Percentiles rank a stretch among this genome's conserved stretches.
phyloP scores from a whole-genome alignment of 2,329 filamentous ascomycete species.

The Aspergillus sp. region DNA sequence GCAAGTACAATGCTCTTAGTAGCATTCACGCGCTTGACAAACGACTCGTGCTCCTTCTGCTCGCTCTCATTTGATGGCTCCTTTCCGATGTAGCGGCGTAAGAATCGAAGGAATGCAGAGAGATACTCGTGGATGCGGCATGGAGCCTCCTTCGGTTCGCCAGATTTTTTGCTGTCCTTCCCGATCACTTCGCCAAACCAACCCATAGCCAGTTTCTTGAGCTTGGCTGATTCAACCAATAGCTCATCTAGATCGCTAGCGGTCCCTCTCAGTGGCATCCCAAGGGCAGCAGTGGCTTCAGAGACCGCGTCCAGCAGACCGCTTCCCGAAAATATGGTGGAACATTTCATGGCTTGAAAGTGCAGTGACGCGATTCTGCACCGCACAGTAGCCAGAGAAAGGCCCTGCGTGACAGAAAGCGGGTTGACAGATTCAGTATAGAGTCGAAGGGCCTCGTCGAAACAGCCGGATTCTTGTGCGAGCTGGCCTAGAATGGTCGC shows the following conservation, averaged over 20 bases:
- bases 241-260: conserved; percentile 44
- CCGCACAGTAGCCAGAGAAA: conserved; percentile 35
- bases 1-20: conserved; percentile 39
- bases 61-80: conserved; percentile 26
- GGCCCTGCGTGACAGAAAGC: conserved; percentile 30
- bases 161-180: conserved; percentile 15
- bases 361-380: conserved; percentile 41
- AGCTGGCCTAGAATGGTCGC: conserved; percentile 38
- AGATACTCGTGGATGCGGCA: conserved; percentile 37
- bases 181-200: conserved; percentile 33
- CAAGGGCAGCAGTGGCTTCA: conserved; percentile 35
- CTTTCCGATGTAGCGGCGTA: conserved; percentile 42
- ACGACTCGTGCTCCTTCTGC: conserved; percentile 28
- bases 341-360: conserved; percentile 30
- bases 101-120: conserved; percentile 39
- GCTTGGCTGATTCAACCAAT: conserved; percentile 40
- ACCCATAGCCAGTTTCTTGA: conserved; percentile 43
- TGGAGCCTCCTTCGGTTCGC: conserved; percentile 16
- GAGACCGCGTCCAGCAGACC: conserved; percentile 26
- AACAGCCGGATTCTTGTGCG: conserved; percentile 40
- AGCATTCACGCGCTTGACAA: conserved; percentile 29
- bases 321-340: conserved; percentile 17
- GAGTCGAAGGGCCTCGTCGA: conserved; percentile 38
- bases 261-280: conserved; percentile 39
- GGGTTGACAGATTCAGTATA: conserved; percentile 32